Conservation (phyloP, 257 asterid species). For the Plantago major region DNA sequence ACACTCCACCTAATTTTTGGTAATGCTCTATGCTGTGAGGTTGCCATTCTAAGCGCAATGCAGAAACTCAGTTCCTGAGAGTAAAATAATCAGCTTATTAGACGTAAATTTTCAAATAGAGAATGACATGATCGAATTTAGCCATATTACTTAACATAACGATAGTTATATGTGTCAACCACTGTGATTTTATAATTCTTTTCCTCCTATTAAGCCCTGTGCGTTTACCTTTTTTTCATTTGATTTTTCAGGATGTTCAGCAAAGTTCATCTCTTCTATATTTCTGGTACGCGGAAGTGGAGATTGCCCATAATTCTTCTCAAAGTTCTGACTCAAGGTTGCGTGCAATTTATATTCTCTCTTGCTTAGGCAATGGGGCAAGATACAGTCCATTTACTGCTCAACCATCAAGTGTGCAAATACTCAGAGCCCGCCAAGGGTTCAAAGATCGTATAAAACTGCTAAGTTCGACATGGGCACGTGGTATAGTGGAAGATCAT, state of each 20-base stretch:
- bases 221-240: constrained; percentile 3
- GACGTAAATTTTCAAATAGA: too few species aligned
- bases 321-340: constrained; percentile 41
- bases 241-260: constrained; percentile 48
- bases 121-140: too few species aligned
- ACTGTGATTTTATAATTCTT: background rate
- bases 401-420: constrained; percentile 61
- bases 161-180: too few species aligned
- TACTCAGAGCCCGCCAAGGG: constrained; percentile 90
- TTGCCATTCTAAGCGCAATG: too few species aligned
- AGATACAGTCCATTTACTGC: constrained; percentile 61
- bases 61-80: too few species aligned
- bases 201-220: background rate
- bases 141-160: too few species aligned
- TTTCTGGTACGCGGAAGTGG: constrained; percentile 92
- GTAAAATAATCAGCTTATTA: too few species aligned
- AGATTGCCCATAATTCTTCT: constrained; percentile 44
- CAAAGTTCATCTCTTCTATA: constrained; percentile 64
- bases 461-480: constrained; percentile 62
- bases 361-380: constrained; percentile 80
- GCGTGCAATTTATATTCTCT: constrained; percentile 83
- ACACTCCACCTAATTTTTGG: too few species aligned
- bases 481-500: constrained; percentile 67
- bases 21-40: too few species aligned
- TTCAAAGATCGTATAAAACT: constrained; percentile 67